Evolutionary conservation across 1,284 basidiomycete species (phyloP), one percentile per base, ranked within the genome.

Genomic region (Stereum hirsutum): DNA sequence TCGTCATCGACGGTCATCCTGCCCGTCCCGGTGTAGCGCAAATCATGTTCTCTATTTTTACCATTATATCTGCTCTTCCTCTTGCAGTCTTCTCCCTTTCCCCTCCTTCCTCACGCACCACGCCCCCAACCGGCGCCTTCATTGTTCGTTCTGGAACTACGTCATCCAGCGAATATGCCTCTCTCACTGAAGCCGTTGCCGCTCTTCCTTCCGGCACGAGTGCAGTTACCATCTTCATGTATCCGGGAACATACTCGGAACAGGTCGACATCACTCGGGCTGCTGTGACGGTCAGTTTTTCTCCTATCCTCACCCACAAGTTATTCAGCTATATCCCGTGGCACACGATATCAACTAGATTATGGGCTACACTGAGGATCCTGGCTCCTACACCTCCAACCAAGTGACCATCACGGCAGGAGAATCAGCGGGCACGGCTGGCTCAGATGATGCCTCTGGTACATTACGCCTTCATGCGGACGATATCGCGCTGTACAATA

Each of bases 401-500:
- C 57, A 50, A 36, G 73, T 68, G 20, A 68, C 59, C 17, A 63
- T 76, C 45, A 63, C 68, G 27, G 65, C 66, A 14, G 64, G 62
- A 33, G 50, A 67, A 8, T 57, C 65, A 17, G 66, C 69, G 4
- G 64, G 59, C 28, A 48, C 55, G 2, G 70, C 72, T 5, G 72
- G 69, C 5, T 74, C 72, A 4, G 66, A 78, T 51, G 74, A 77
- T 50, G 66, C 68, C 2, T 71, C 70, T 46, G 74, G 74, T 5
- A 76, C 75, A 1, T 55, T 78, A 23, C 68, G 72, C 27, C 61
- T 76, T 26, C 70, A 76, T 55, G 70, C 69, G 45, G 54, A 72
- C 46, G 60, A 72, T 46, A 73, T 76, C 49, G 62, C 60, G 42
- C 61, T 77, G 59, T 78, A 77, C 54, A 77, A 77, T 46, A 62